Evolutionary conservation across 225 moss, liverwort and hornwort genomes (phyloP), one percentile per base, ranked within the genome.

Genomic region (Physcomitrium patens): DNA sequence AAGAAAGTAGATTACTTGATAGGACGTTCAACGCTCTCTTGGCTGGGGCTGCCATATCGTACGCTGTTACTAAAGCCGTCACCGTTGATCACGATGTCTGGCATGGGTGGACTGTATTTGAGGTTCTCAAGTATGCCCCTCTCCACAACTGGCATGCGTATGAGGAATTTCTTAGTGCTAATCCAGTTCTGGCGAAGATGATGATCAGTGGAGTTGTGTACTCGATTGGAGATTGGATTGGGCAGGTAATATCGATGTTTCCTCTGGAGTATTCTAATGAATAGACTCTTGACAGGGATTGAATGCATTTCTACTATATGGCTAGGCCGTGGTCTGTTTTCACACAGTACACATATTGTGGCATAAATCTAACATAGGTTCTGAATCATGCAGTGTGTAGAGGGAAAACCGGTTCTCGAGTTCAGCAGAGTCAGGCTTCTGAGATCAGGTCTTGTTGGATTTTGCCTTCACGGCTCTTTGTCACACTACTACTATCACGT

Each of bases 161-260:
- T 43, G 96, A 97, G 74, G 91, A 91, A 50, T 50, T 86, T 12
- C 67, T 97, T 1, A 89, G 82, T 49, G 90, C 80, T 52, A 89
- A 97, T 31, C 96, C 96, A 7, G 78, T 97, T 44, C 55, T 97
- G 73, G 96, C 96, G n/a, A 97, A 97, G 87, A 97, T 97, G 96
- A 94, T 92, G 74, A 97, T 97, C 11, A 97, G 96, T 76, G 96
- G 96, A 26, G 78, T 91, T 14, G 96, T 97, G 0, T 97, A 97
- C 26, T 84, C 94, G 11, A 67, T 97, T 42, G 96, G 96, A 55
- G 96, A 97, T 26, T 97, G 96, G 96, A 93, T 94, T 81, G 94
- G 94, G 5, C 96, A 92, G 92, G 92, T 87, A 80, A 19, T 16
- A 1, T 7, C 17, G 2, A 37, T 37, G 5, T 4, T 37, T 37